These are phyloP conservation scores for Ustilago curta DNA, from an alignment of 1,284 basidiomycete genomes.

Conservation along the genomic window DNA sequence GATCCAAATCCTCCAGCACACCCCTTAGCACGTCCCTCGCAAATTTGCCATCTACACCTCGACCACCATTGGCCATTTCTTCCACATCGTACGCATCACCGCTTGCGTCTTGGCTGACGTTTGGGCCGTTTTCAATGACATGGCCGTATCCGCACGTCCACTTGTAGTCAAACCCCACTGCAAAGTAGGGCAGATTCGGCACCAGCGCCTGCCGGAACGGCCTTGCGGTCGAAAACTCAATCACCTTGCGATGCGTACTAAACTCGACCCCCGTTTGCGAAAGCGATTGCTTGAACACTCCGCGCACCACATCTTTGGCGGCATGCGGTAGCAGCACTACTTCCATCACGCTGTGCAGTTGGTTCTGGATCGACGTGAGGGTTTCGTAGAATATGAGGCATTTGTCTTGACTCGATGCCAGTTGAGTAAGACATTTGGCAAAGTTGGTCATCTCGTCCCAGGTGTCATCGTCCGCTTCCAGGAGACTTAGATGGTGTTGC, in stretches of 20 bases:
- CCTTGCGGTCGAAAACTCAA: conserved; percentile 80
- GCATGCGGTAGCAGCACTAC: conserved; percentile 87
- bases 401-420: conserved; percentile 84
- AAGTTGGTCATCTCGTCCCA: conserved; percentile 87
- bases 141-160: conserved; percentile 83
- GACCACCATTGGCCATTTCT: conserved; percentile 21
- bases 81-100: conserved; percentile 73
- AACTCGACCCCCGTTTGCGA: conserved; percentile 91
- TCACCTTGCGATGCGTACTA: conserved; percentile 96
- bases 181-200: conserved; percentile 96
- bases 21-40: conserved; percentile 95
- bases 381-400: conserved; percentile 96
- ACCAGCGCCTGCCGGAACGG: conserved; percentile 75
- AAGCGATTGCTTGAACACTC: conserved; percentile 96
- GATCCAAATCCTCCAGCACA: conserved; percentile 87
- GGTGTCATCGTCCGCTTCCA: conserved; percentile 96
- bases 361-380: conserved; percentile 83
- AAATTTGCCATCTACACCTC: conserved; percentile 73
- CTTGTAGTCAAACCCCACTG: conserved; percentile 97
- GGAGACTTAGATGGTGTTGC: conserved; percentile 83
- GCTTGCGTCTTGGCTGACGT: conserved; percentile 70
- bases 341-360: conserved; percentile 92
- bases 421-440: conserved; percentile 97
- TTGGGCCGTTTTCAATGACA: conserved; percentile 72
- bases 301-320: conserved; percentile 84